Evolutionary conservation across 306 rosid genomes (phyloP).

Genomic region (Fragaria nilgerrensis): DNA sequence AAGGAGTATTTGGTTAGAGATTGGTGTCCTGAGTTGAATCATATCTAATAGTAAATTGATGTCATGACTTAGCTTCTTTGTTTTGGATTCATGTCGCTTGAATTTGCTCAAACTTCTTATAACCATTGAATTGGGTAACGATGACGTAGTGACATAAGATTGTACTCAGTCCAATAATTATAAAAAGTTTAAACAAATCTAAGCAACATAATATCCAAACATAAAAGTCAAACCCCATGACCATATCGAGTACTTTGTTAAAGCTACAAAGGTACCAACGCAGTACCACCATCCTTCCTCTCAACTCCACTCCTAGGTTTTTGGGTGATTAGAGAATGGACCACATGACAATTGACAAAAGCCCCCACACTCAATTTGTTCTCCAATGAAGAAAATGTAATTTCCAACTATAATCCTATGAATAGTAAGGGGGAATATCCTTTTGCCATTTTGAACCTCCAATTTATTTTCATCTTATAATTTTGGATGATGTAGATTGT

Average conservation of each 20-base stretch:
- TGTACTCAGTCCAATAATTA: too few species aligned
- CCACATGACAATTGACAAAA: neutral
- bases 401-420: neutral
- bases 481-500: slow-evolving; percentile 18
- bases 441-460: slow-evolving; percentile 13
- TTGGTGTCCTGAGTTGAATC: too few species aligned
- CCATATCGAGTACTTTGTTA: neutral
- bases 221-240: too few species aligned
- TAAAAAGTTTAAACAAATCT: rapidly evolving
- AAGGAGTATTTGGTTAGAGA: too few species aligned
- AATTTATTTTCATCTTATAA: neutral
- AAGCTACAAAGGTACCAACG: neutral
- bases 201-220: too few species aligned
- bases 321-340: neutral
- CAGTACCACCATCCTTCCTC: neutral
- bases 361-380: neutral
- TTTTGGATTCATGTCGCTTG: too few species aligned
- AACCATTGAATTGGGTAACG: too few species aligned
- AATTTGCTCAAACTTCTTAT: too few species aligned
- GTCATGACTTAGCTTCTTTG: too few species aligned
- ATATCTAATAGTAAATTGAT: too few species aligned
- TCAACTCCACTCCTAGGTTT: neutral
- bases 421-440: slow-evolving; percentile 20
- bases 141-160: too few species aligned
- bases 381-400: neutral